Base-by-base conservation (phyloP, 2,329 filamentous ascomycete species). In the Stachybotrys chartarum region DNA sequence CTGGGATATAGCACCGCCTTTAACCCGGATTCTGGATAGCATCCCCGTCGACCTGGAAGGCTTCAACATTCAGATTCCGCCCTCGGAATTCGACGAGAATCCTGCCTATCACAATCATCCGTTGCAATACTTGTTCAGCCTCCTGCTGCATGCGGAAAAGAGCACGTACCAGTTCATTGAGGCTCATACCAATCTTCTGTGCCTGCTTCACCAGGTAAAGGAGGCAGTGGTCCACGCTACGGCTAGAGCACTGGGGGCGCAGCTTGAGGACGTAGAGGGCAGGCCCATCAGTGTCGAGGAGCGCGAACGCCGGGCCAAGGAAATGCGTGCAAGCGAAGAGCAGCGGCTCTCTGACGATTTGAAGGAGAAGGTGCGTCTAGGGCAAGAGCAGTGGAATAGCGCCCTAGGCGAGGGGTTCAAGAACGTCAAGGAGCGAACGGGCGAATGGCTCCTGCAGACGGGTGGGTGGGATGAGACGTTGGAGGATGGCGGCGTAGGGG, bases 101-200 rank as follows among this genome's bases (percentile, higher is more conserved):
- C 90, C 91, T 1, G 79, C 80, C 17, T 97, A 97, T 68, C 80
- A 82, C 60, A 76, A 83, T 1, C 90, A 91, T 66, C 94, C 94
- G 11, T 73, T 97, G 67, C 91, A 97, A 71, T 97, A 99, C 68
- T 80, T 99, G 0, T 94, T 91, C 70, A 88, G 85, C 50, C 76
- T 97, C 30, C 78, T 99, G 8, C 82, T 86, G 6, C 93, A 97
- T 65, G 88, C 91, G 0, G 90, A 95, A 69, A 96, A 94, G 75
- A 92, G 88, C 63, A 93, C 91, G 8, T 95, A 96, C 66, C 94
- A 97, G 70, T 97, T 96, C 72, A 97, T 97, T 65, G 94, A 97
- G 75, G 88, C 86, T 7, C 93, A 97, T 75, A 93, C 85, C 32
- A 97, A 97, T 66, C 77, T 97, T 39, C 78, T 96, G 30, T 97